Conservation (phyloP, 2,329 filamentous ascomycete genomes). For the Colletotrichum simmondsii region DNA sequence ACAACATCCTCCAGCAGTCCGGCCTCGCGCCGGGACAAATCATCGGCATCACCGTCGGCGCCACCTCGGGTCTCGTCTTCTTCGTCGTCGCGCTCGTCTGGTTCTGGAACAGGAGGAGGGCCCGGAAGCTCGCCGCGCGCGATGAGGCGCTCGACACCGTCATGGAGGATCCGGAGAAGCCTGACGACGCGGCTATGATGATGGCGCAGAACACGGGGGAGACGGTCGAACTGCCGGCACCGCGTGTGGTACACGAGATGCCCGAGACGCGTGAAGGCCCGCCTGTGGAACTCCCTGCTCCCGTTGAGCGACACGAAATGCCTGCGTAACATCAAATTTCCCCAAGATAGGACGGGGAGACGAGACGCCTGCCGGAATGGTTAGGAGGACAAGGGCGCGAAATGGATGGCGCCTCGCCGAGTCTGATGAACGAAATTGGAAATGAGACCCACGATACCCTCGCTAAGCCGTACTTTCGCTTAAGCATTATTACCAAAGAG, state of each 20-base stretch:
- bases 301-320: conserved; percentile 27
- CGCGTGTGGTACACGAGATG: conserved; percentile 30
- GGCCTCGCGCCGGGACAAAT: conserved; percentile 28
- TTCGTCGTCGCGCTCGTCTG: conserved; percentile 30
- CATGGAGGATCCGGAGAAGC: conserved; percentile 27
- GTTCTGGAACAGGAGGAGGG: conserved; percentile 29
- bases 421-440: conserved; percentile 23
- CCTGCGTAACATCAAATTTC: conserved; percentile 2
- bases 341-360: no score
- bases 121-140: conserved; percentile 7
- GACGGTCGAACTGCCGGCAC: conserved; percentile 20
- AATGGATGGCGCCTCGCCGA: neutral
- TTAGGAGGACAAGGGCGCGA: neutral
- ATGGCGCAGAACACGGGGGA: conserved; percentile 11
- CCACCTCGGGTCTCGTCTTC: conserved; percentile 28
- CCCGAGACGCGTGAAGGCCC: conserved; percentile 28
- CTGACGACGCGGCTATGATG: conserved; percentile 5
- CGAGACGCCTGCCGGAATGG: no score
- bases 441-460: conserved; percentile 33
- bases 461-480: conserved; percentile 18
- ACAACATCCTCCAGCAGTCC: conserved; percentile 32
- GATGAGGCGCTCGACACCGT: conserved; percentile 20
- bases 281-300: conserved; percentile 20
- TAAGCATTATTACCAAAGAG: conserved; percentile 12
- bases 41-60: conserved; percentile 31